Percentiles rank a stretch among this genome's conserved stretches.
Conservation (phyloP, 1,284 basidiomycete species). For the Trichosporon sp. region DNA sequence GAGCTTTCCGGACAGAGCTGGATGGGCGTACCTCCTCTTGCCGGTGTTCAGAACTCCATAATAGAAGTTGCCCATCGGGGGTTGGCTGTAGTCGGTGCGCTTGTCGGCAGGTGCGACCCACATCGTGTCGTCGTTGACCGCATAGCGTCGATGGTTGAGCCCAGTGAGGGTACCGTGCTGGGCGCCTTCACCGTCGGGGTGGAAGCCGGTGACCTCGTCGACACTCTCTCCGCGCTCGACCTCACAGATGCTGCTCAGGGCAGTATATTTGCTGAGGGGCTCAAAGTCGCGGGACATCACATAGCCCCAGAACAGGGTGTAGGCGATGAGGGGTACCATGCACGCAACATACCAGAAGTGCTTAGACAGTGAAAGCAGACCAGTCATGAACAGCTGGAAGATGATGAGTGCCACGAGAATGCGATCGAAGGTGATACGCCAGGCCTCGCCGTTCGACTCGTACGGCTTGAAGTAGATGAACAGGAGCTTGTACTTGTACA, state of each 20-base stretch:
- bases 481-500: slow-evolving; percentile 95
- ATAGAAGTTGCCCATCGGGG: slow-evolving; percentile 90
- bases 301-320: slow-evolving; percentile 75
- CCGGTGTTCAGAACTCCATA: slow-evolving; percentile 71
- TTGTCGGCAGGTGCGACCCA: slow-evolving; percentile 90
- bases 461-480: slow-evolving; percentile 59
- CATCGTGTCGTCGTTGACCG: slow-evolving; percentile 86
- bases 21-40: slow-evolving; percentile 78
- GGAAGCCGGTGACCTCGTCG: slow-evolving; percentile 64
- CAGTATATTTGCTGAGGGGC: slow-evolving; percentile 74
- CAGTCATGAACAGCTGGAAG: slow-evolving; percentile 85
- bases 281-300: slow-evolving; percentile 64
- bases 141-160: slow-evolving; percentile 74
- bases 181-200: slow-evolving; percentile 61
- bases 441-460: slow-evolving; percentile 54
- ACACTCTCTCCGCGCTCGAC: slow-evolving; percentile 78
- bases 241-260: slow-evolving; percentile 75
- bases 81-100: slow-evolving; percentile 88
- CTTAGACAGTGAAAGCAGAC: slow-evolving; percentile 76
- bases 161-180: slow-evolving; percentile 82
- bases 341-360: slow-evolving; percentile 65
- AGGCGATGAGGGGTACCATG: slow-evolving; percentile 70
- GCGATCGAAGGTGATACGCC: slow-evolving; percentile 84
- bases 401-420: slow-evolving; percentile 83
- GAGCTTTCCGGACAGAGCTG: slow-evolving; percentile 78